These are phyloP conservation scores for Backusella westeae DNA, from an alignment of 192 early-diverging fungal genomes.

Conservation along the genomic window DNA sequence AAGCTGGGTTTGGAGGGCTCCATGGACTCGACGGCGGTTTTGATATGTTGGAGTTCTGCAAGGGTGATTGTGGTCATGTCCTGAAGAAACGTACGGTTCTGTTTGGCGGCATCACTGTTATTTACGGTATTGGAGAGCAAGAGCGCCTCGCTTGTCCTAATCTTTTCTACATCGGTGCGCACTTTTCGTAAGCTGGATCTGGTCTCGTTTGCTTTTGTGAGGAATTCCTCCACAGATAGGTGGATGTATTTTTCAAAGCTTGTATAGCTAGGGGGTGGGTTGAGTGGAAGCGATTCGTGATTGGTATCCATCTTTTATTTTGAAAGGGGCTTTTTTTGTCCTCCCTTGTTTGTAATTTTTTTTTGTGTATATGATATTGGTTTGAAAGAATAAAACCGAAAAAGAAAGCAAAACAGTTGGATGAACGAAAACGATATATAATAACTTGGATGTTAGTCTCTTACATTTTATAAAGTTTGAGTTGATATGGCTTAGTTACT, in stretches of 20 bases:
- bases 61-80: not conserved
- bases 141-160: not conserved
- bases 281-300: not conserved
- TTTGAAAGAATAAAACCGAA: too few relatives aligned
- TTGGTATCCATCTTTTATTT: not conserved
- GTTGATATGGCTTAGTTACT: not conserved
- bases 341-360: not conserved
- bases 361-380: not conserved
- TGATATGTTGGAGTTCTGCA: not conserved
- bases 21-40: not conserved
- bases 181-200: not conserved
- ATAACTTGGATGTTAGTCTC: not conserved
- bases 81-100: not conserved
- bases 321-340: not conserved
- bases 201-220: not conserved
- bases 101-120: not conserved
- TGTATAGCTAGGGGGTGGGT: not conserved
- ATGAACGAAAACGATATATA: not conserved
- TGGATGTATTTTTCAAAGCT: not conserved
- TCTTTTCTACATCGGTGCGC: not conserved
- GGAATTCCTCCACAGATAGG: not conserved
- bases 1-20: slow-evolving; percentile 8
- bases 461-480: slow-evolving; percentile 3
- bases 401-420: not conserved
- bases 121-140: not conserved